Percentiles rank a stretch among this genome's conserved stretches.
These are phyloP conservation scores for Sutorius australiensis DNA, from an alignment of 768 basidiomycete genomes.

Conservation along the genomic window DNA sequence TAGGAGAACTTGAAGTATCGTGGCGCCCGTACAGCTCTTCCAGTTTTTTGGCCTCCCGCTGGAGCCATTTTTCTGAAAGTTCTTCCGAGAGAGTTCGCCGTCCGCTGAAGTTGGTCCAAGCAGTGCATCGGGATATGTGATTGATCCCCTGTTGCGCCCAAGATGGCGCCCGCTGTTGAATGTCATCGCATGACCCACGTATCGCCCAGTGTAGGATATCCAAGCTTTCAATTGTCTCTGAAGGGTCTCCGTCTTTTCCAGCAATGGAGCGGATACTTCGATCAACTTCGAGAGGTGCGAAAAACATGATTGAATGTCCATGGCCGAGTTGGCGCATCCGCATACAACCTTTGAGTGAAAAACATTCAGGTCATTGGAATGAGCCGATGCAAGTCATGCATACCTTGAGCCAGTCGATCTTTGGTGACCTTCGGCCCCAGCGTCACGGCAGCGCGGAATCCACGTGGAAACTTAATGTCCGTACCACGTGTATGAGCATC, in stretches of 20 bases:
- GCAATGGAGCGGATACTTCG: conserved; percentile 31
- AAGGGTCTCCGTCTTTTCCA: conserved; percentile 10
- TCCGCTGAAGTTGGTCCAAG: conserved; percentile 14
- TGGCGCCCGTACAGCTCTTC: conserved; percentile 31
- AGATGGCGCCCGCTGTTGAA: conserved; percentile 37
- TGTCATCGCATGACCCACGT: conserved; percentile 40
- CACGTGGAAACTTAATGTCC: background rate
- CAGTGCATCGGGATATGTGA: conserved; percentile 13
- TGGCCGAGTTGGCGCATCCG: conserved; percentile 48
- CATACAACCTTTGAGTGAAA: conserved; percentile 43
- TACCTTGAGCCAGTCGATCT: conserved; percentile 35
- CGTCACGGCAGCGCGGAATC: conserved; percentile 22
- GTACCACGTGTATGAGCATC: conserved; percentile 38
- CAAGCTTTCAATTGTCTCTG: conserved; percentile 3
- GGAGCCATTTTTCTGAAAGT: conserved; percentile 33
- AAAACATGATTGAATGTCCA: conserved; percentile 47
- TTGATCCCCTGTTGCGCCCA: conserved; percentile 40
- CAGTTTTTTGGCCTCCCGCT: conserved; percentile 37
- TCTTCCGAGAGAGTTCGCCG: background rate
- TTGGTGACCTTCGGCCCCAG: conserved; percentile 37
- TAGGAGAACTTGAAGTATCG: background rate
- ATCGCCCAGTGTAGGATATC: conserved; percentile 46
- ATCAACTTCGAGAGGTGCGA: conserved; percentile 42
- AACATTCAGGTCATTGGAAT: background rate
- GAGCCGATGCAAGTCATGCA: background rate